Evolutionary conservation across 805 yeast genomes (phyloP), one percentile per base, ranked within the genome.

Genomic region (Maudiozyma turicensis): DNA sequence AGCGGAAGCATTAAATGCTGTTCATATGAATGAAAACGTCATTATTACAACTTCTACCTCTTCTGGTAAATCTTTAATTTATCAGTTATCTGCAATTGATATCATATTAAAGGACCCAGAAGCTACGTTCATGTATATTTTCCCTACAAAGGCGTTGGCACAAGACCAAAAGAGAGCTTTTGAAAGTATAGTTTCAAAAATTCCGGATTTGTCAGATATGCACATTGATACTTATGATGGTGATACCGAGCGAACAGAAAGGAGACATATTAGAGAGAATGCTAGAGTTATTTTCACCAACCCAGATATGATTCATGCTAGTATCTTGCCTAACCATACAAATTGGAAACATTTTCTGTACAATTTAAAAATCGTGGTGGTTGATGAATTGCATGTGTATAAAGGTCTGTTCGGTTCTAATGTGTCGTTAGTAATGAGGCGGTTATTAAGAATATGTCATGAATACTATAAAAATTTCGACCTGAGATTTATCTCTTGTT

Each of bases 71-170:
- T 90, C 98, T 0, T 70, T 93, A 52, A 86, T 93, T 31, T 93
- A 90, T 59, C 99, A 93, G 64, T 66, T 89, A 1, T 95, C 98
- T 0, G 86, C 91, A 2, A 62, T 90, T 8, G 67, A 72, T 46
- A 58, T 68, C 46, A 66, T 74, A 46, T 72, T 76, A 42, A 57
- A 61, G 8, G 72, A 62, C 41, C 68, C 69, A 9, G 69, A 68
- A 33, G 58, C 69, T 1, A 86, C 95, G 0, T 85, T 96, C 8
- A 72, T 95, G 72, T 89, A 85, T 58, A 81, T 93, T 10, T 93
- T 93, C 58, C 99, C 99, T 2, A 93, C 99, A 0, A 93, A 93
- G 61, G 99, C 99, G 0, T 71, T 93, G 46, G 98, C 99, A 0
- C 99, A 93, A 61, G 99, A 93, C 70, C 99, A 93, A 65, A 83